Conservation (phyloP, 2,329 filamentous ascomycete species). For the Penicillium carneum region DNA sequence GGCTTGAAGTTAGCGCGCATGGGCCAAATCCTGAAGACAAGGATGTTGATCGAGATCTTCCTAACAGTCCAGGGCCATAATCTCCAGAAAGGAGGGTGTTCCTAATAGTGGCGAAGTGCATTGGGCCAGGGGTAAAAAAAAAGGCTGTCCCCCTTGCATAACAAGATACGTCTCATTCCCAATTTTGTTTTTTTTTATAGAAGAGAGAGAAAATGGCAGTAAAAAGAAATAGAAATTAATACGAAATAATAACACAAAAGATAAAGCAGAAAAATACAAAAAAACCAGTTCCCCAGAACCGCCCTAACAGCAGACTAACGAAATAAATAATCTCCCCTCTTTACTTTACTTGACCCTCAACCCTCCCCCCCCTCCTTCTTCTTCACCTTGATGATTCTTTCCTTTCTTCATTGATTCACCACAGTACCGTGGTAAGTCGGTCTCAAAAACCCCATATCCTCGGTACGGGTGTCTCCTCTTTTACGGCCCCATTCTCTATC, state of each 20-base stretch:
- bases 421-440: background rate
- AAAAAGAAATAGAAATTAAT: background rate
- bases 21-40: conserved; percentile 5
- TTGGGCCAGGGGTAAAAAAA: conserved; percentile 37
- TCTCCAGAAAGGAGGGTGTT: conserved; percentile 10
- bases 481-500: background rate
- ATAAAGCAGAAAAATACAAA: conserved; percentile 9
- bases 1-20: conserved; percentile 6
- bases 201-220: background rate
- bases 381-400: conserved; percentile 12
- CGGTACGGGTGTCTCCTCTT: background rate
- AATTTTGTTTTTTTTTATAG: background rate
- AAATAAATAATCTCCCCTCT: conserved; percentile 31
- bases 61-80: background rate
- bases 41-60: conserved; percentile 11
- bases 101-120: conserved; percentile 25
- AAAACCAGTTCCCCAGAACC: conserved; percentile 32
- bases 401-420: conserved; percentile 2
- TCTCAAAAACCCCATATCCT: background rate
- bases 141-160: conserved; percentile 19
- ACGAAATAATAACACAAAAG: background rate
- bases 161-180: conserved; percentile 17
- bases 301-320: conserved; percentile 27
- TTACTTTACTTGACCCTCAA: conserved; percentile 1
- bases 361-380: conserved; percentile 2